Evolutionary conservation across 2,329 filamentous ascomycete species (phyloP).

Genomic region (Cordyceps tenuipes): DNA sequence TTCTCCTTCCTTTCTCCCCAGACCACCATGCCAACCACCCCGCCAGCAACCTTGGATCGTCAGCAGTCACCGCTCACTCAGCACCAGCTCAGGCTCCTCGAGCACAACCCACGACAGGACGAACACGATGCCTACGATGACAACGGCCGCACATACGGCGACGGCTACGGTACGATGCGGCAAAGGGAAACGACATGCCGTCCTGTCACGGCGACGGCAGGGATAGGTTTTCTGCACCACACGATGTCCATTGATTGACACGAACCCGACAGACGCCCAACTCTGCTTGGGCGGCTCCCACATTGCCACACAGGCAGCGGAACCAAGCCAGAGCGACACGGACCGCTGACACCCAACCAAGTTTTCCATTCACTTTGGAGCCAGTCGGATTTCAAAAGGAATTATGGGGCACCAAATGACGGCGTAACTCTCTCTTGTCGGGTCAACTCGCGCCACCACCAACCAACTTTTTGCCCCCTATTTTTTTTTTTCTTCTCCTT

Average conservation of each 20-base stretch:
- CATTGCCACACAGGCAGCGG: neutral
- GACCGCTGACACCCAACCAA: neutral
- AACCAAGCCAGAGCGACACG: neutral
- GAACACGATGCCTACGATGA: neutral
- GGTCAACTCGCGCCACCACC: conserved; percentile 4
- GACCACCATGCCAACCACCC: conserved; percentile 5
- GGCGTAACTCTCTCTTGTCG: conserved; percentile 5
- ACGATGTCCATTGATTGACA: neutral
- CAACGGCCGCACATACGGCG: neutral
- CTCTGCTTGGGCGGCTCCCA: neutral
- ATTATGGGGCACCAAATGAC: conserved; percentile 11
- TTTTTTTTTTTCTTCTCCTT: conserved; percentile 2
- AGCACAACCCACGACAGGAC: neutral
- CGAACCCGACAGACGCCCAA: neutral
- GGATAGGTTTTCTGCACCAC: neutral
- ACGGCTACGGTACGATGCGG: neutral
- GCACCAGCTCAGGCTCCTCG: neutral
- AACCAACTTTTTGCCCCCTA: neutral
- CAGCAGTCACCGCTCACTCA: neutral
- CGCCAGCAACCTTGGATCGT: neutral
- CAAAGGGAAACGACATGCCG: neutral
- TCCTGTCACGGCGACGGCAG: neutral
- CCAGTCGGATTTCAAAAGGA: conserved; percentile 6
- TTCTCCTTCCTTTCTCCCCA: conserved; percentile 1
- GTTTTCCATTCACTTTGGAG: neutral